phyloP scores from a whole-genome alignment of 495 filamentous ascomycete species.

The Evernia prunastri region DNA sequence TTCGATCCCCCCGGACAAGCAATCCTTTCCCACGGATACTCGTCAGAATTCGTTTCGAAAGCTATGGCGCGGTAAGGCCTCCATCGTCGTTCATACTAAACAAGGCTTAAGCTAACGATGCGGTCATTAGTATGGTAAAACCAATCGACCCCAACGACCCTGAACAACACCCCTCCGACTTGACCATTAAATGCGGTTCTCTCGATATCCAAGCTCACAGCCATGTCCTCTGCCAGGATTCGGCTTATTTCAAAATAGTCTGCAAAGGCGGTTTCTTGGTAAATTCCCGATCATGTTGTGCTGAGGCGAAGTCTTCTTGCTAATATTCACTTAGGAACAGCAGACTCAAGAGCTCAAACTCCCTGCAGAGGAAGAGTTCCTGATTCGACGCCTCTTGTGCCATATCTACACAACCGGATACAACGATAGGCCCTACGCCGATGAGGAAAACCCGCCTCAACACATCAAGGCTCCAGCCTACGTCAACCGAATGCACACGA shows the following conservation, averaged over 20 bases:
- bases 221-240: not conserved
- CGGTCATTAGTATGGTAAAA: not conserved
- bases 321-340: not conserved
- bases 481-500: not conserved
- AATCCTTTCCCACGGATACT: not conserved
- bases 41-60: not conserved
- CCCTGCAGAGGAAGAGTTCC: not conserved
- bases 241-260: not conserved
- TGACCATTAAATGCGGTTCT: not conserved
- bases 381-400: not conserved
- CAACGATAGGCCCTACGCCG: not conserved
- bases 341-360: not conserved
- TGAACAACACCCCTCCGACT: not conserved
- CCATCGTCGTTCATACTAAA: not conserved
- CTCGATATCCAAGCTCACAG: not conserved
- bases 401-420: not conserved
- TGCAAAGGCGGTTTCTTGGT: conserved; percentile 2
- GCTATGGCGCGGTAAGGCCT: not conserved
- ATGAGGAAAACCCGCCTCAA: not conserved
- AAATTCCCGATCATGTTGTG: not conserved
- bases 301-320: not conserved
- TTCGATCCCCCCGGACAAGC: not conserved
- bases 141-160: not conserved
- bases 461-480: not conserved
- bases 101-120: not conserved